Evolutionary conservation across 129 eudicot species (phyloP).

Genomic region (Rutidosis leptorrhynchoides): DNA sequence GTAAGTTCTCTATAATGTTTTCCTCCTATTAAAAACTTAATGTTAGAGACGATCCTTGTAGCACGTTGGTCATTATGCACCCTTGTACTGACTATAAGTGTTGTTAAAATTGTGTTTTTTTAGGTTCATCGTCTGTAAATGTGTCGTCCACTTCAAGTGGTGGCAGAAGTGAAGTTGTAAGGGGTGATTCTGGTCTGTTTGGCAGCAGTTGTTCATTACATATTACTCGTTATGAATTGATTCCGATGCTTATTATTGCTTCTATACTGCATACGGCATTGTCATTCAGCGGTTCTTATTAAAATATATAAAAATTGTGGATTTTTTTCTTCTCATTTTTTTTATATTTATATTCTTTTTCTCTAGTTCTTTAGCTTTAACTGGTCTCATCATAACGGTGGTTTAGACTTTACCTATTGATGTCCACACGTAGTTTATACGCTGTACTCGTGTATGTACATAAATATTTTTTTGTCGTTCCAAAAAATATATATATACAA

Average conservation of each 20-base stretch:
- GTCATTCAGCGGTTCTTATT: constrained; percentile 8
- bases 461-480: too few relatives aligned
- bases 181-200: constrained; percentile 53
- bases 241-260: constrained; percentile 35
- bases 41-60: neutral
- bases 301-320: constrained; percentile 6
- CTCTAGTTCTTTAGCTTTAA: neutral
- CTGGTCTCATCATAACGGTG: constrained; percentile 5
- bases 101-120: constrained; percentile 15
- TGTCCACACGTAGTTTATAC: neutral
- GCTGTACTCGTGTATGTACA: neutral
- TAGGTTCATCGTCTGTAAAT: constrained; percentile 72
- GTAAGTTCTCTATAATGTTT: constrained; percentile 43
- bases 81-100: neutral
- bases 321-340: neutral
- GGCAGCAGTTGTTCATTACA: constrained; percentile 38
- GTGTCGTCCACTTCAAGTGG: constrained; percentile 61
- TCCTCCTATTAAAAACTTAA: neutral
- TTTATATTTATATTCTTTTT: constrained; percentile 2
- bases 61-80: neutral
- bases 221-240: constrained; percentile 23
- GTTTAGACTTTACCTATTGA: constrained; percentile 1
- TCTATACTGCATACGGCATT: constrained; percentile 32
- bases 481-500: constrained; percentile 15
- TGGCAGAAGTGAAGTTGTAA: constrained; percentile 61